These are phyloP conservation scores for Clavispora vitiphila DNA, from an alignment of 805 yeast genomes.

Conservation along the genomic window DNA sequence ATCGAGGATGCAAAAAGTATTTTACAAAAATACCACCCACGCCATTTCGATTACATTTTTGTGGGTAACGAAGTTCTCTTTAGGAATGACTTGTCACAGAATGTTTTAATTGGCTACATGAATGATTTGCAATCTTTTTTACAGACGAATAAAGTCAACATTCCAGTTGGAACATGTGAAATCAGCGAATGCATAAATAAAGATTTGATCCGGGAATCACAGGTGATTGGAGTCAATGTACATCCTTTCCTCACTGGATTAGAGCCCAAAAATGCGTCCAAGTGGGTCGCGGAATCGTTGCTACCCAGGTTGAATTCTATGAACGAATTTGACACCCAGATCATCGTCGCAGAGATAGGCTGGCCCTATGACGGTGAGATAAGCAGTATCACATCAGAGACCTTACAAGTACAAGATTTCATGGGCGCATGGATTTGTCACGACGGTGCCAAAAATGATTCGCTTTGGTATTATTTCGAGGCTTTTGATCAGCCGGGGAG, in stretches of 20 bases:
- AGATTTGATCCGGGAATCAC: conserved; percentile 40
- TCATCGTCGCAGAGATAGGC: conserved; percentile 59
- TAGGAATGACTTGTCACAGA: conserved; percentile 42
- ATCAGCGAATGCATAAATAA: conserved; percentile 43
- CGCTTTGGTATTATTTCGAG: conserved; percentile 58
- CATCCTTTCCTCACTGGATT: conserved; percentile 69
- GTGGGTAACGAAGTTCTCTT: conserved; percentile 63
- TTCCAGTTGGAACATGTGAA: conserved; percentile 63
- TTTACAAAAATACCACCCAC: conserved; percentile 37
- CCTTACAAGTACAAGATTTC: conserved; percentile 32
- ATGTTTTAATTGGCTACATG: conserved; percentile 38
- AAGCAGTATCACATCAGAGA: neutral
- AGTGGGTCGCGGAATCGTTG: conserved; percentile 50
- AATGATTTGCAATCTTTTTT: conserved; percentile 36
- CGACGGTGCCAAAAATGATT: conserved; percentile 21
- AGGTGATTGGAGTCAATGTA: conserved; percentile 56
- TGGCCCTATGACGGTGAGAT: conserved; percentile 68
- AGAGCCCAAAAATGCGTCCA: conserved; percentile 38
- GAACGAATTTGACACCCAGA: conserved; percentile 18
- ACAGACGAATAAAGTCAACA: conserved; percentile 23
- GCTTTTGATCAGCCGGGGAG: conserved; percentile 67
- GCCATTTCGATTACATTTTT: conserved; percentile 45
- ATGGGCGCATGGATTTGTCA: conserved; percentile 50
- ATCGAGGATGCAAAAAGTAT: conserved; percentile 40
- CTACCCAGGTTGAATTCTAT: conserved; percentile 26